phyloP scores from a whole-genome alignment of 2,329 filamentous ascomycete species.

The Tolypocladium pustulatum region DNA sequence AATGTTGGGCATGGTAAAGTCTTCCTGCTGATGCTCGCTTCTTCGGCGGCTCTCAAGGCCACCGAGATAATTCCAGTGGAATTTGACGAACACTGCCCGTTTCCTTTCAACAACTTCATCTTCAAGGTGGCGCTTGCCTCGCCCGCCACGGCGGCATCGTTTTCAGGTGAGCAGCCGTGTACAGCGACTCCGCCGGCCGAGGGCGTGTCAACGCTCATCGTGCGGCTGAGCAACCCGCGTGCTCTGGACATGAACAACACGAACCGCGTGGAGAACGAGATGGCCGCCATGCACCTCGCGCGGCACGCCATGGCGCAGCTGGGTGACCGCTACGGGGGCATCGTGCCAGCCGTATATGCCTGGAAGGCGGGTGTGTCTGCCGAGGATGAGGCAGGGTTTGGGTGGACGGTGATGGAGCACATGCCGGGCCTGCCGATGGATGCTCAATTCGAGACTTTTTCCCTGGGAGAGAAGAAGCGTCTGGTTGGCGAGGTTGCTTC shows the following conservation, averaged over 20 bases:
- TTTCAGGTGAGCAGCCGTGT: neutral
- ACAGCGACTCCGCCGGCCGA: neutral
- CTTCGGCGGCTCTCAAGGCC: neutral
- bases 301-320: constrained; percentile 6
- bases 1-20: neutral
- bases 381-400: constrained; percentile 4
- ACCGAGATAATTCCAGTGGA: neutral
- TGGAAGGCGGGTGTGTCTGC: constrained; percentile 4
- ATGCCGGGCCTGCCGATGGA: constrained; percentile 6
- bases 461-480: neutral
- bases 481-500: neutral
- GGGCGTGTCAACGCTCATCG: constrained; percentile 2
- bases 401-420: constrained; percentile 15
- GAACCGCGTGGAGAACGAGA: constrained; percentile 16
- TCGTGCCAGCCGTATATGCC: constrained; percentile 8
- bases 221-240: constrained; percentile 7
- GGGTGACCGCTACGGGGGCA: neutral
- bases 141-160: neutral
- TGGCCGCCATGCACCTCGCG: constrained; percentile 12
- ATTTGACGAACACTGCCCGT: neutral
- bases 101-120: constrained; percentile 10
- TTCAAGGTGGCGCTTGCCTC: constrained; percentile 6
- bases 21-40: neutral
- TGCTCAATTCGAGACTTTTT: neutral
- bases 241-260: constrained; percentile 5